These are phyloP conservation scores for Globisporangium emineosum DNA, from an alignment of 352 stramenopile genomes.

Conservation along the genomic window DNA sequence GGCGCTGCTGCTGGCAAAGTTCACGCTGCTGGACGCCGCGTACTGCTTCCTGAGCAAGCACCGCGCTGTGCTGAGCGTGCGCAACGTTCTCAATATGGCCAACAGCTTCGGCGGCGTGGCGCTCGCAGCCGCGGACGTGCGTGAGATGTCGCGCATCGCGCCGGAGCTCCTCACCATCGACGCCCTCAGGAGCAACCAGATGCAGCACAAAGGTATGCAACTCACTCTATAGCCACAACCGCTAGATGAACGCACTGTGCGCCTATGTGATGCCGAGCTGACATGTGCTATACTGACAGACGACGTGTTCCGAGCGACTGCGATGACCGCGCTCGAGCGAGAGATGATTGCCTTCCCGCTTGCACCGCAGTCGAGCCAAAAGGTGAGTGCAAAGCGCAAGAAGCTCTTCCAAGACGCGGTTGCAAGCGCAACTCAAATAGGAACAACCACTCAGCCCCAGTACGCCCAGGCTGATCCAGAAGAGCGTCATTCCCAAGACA, in stretches of 20 bases:
- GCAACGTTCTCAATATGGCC: conserved; percentile 57
- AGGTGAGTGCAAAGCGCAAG: conserved; percentile 52
- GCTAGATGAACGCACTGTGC: not conserved
- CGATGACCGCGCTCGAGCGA: conserved; percentile 23
- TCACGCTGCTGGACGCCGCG: conserved; percentile 60
- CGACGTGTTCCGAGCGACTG: conserved; percentile 36
- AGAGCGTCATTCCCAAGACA: not conserved
- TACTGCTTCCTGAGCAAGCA: conserved; percentile 67
- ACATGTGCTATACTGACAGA: conserved; percentile 18
- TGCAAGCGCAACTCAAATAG: conserved; percentile 1
- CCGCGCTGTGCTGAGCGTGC: conserved; percentile 36
- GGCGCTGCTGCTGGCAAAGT: conserved; percentile 32
- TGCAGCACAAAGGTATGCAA: conserved; percentile 28
- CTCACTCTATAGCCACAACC: too few relatives aligned
- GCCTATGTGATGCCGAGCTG: too few relatives aligned
- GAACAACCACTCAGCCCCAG: not conserved
- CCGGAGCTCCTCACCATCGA: conserved; percentile 45
- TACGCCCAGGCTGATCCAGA: not conserved
- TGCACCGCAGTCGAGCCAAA: conserved; percentile 53
- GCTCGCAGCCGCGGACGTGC: conserved; percentile 38
- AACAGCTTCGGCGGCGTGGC: conserved; percentile 47
- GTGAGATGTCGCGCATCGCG: conserved; percentile 39
- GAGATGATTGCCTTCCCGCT: conserved; percentile 58
- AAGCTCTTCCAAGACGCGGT: conserved; percentile 53
- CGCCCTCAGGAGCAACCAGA: conserved; percentile 19